Percentiles rank a stretch among this genome's conserved stretches.
Evolutionary conservation across 257 asterid species (phyloP).

Genomic region (Ophiorrhiza pumila): DNA sequence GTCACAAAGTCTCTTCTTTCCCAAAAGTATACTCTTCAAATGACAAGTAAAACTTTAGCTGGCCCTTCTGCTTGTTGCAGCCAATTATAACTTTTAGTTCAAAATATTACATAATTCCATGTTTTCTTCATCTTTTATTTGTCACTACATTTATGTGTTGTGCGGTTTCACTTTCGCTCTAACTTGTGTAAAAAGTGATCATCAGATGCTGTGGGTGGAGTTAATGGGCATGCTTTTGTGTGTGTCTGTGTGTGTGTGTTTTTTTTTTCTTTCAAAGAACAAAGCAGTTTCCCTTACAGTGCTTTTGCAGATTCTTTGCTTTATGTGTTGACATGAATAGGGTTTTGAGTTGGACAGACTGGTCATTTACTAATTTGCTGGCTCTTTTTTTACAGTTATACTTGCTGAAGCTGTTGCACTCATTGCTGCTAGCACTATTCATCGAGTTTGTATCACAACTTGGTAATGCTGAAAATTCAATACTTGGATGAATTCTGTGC

Average conservation of each 20-base stretch:
- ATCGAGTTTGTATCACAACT: constrained; percentile 96
- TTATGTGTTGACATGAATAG: neutral
- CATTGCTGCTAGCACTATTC: constrained; percentile 88
- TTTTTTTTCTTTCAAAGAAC: neutral
- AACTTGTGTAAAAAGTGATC: neutral
- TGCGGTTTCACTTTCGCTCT: neutral
- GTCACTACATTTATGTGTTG: neutral
- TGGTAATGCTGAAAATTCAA: constrained; percentile 46
- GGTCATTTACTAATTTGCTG: constrained; percentile 3
- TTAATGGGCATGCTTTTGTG: neutral
- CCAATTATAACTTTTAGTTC: neutral
- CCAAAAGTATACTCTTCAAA: neutral
- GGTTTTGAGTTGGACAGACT: neutral
- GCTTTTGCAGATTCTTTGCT: neutral
- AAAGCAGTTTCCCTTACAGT: neutral
- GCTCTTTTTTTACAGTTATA: constrained; percentile 55
- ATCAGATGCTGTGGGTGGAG: too few relatives aligned
- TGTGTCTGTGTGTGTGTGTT: neutral
- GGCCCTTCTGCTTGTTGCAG: neutral
- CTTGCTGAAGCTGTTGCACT: constrained; percentile 79
- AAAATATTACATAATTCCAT: neutral
- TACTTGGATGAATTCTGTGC: neutral
- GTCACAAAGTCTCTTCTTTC: neutral
- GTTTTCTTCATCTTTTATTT: neutral
- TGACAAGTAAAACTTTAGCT: neutral